Percentiles rank a stretch among this genome's conserved stretches.
Conservation (phyloP, 345 rosid species). For the Cochlearia excelsa region DNA sequence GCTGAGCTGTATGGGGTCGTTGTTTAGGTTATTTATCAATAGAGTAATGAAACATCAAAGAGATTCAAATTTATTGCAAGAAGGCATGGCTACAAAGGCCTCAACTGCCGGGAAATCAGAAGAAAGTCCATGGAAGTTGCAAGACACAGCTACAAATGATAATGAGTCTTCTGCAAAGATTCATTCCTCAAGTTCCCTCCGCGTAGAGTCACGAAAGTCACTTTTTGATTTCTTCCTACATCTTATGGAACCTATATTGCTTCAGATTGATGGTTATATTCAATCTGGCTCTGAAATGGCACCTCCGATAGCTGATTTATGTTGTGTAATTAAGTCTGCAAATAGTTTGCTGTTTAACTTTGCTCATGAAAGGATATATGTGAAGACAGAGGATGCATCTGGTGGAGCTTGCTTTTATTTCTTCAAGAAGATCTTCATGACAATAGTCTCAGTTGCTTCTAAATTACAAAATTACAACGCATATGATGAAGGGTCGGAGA, state of each 20-base stretch:
- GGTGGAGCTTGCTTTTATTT: slow-evolving; percentile 73
- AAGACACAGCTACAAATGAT: slow-evolving; percentile 24
- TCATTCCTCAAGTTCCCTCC: slow-evolving; percentile 46
- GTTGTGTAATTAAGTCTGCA: slow-evolving; percentile 49
- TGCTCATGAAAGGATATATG: slow-evolving; percentile 49
- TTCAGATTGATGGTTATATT: slow-evolving; percentile 49
- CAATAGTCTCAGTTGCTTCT: slow-evolving; percentile 51
- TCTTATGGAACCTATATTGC: slow-evolving; percentile 74
- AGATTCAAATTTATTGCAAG: slow-evolving; percentile 42
- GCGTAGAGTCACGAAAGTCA: slow-evolving; percentile 58
- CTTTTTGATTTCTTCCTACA: slow-evolving; percentile 75
- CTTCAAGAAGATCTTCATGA: slow-evolving; percentile 55
- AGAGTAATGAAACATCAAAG: slow-evolving; percentile 55
- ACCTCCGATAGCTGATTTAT: slow-evolving; percentile 42
- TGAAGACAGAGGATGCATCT: slow-evolving; percentile 72
- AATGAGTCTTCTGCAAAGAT: slow-evolving; percentile 37
- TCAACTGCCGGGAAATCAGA: slow-evolving; percentile 37
- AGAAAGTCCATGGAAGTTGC: slow-evolving; percentile 30
- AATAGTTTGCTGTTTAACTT: slow-evolving; percentile 56
- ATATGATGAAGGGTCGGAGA: slow-evolving; percentile 37
- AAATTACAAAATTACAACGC: slow-evolving; percentile 35
- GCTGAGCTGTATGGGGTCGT: slow-evolving; percentile 55
- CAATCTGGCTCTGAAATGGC: slow-evolving; percentile 41
- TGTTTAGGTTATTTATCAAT: slow-evolving; percentile 62
- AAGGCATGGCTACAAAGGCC: slow-evolving; percentile 35